Evolutionary conservation across 23 red algal species (phyloP), one percentile per base, ranked within the genome.

Genomic region (Pyropia yezoensis): DNA sequence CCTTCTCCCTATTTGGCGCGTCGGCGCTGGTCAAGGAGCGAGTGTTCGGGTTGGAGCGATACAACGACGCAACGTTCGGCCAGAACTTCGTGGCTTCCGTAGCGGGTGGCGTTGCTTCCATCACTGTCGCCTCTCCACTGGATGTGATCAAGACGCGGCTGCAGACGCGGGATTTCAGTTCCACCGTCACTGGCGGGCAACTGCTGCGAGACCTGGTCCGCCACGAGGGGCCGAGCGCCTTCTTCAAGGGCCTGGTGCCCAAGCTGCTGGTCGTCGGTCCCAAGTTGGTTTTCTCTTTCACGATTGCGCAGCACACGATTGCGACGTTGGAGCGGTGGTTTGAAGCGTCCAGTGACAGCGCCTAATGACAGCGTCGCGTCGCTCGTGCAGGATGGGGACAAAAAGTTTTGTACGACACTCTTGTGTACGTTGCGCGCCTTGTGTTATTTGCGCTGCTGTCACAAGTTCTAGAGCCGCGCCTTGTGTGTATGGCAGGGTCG

Each of bases 201-300:
- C 67, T 87, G 19, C 29, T 87, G 21, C 27, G 54, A 19, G 82
- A 87, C 8, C 30, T 87, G 57, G 21, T 87, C 24, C 56, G 17
- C 27, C 74, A 87, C 20, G 82, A 87, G 50, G 82, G 82, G 6
- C 63, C 65, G 2, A 52, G 70, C 18, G 82, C 71, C 21, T 73
- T 87, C 23, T 87, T 87, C 52, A 87, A 87, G 63, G 82, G 82
- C 18, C 53, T 87, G 49, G 82, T 87, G 26, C 82, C 82, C 28
- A 87, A 87, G 56, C 28, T 87, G 23, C 52, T 87, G 1, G 64
- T 87, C 24, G 82, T 87, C 3, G 82, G 82, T 0, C 82, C 82
- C 18, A 87, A 87, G 72, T 53, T 87, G 30, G 65, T 87, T 3
- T 87, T 87, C 49, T 76, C 70, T 18, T 87, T 87, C 47, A 87